Conservation (phyloP, 148 eudicot species). For the Rhododendron henanense region DNA sequence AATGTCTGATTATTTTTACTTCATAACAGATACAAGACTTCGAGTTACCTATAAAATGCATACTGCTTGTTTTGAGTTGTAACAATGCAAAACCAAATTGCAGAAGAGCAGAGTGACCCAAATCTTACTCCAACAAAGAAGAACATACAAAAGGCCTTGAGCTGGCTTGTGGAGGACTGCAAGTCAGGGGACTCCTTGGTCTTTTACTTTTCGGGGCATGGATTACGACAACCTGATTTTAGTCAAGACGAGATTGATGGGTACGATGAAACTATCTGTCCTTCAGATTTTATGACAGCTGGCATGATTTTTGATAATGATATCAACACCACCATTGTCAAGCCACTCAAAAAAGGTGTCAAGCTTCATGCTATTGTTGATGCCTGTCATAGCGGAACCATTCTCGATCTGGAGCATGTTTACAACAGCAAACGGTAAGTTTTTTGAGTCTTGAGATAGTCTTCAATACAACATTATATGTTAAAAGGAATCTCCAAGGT, state of each 20-base stretch:
- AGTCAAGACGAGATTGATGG: constrained; percentile 60
- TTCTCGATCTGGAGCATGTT: constrained; percentile 48
- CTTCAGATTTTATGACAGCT: constrained; percentile 54
- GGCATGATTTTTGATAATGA: constrained; percentile 72
- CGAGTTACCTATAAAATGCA: not conserved
- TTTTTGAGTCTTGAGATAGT: not conserved
- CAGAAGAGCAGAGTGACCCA: constrained; percentile 7
- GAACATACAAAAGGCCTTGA: constrained; percentile 56
- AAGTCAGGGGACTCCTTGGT: constrained; percentile 72
- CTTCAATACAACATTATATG: not conserved
- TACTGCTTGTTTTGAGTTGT: not conserved
- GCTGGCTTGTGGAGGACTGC: constrained; percentile 61
- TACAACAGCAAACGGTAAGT: not conserved
- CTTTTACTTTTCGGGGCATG: constrained; percentile 80
- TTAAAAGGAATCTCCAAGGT: not conserved
- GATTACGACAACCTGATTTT: constrained; percentile 49
- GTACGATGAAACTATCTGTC: constrained; percentile 66
- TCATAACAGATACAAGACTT: not conserved
- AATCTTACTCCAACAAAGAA: constrained; percentile 42
- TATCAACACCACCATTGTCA: constrained; percentile 59
- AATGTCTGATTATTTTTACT: not conserved
- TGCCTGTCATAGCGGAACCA: constrained; percentile 77
- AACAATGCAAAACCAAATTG: not conserved
- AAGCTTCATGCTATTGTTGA: constrained; percentile 80
- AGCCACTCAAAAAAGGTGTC: constrained; percentile 55